Evolutionary conservation across 1,284 basidiomycete genomes (phyloP), one percentile per base, ranked within the genome.

Genomic region (Cutaneotrichosporon cavernicola): DNA sequence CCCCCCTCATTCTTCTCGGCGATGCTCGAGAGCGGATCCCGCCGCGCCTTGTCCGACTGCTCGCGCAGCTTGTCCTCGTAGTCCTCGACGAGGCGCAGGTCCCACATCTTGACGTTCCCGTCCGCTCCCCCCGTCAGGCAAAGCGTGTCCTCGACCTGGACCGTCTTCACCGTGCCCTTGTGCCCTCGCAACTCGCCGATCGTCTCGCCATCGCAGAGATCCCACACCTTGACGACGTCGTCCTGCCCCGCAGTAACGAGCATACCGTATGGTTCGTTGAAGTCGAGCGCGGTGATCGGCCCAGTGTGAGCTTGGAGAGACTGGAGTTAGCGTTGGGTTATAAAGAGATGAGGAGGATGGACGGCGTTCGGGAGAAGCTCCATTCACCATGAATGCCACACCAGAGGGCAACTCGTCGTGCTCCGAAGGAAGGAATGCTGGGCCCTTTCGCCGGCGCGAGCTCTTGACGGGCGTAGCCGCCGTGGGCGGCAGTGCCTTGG

Each of bases 221-320:
- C 70, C 84, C 84, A 71, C 64, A 84, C 69, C 62, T 90, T 89
- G 70, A 91, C 83, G 26, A 81, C 73, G 62, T 83, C 81, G 69
- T 86, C 85, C 51, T 81, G 87, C 0, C 91, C 89, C 0, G 92
- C 89, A 55, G 88, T 92, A 58, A 99, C 92, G 34, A 97, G 86
- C 13, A 89, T 91, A 40, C 94, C 96, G 73, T 99, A 99, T 11
- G 96, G 96, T 76, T 97, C 94, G 21, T 92, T 93, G 76, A 98
- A 93, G 81, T 99, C 96, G 43, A 99, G 86, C 2, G 92, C 89
- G 0, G 89, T 89, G 73, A 99, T 88, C 2, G 93, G 90, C 0
- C 87, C 87, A 0, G 86, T 83, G 74, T 98, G 94, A 40, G 86
- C 87, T 38, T 88, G 84, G 40, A 98, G 83, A 4, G 92, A 92